Evolutionary conservation across 768 basidiomycete genomes (phyloP), one percentile per base, ranked within the genome.

Genomic region (Boletus subparvulus): DNA sequence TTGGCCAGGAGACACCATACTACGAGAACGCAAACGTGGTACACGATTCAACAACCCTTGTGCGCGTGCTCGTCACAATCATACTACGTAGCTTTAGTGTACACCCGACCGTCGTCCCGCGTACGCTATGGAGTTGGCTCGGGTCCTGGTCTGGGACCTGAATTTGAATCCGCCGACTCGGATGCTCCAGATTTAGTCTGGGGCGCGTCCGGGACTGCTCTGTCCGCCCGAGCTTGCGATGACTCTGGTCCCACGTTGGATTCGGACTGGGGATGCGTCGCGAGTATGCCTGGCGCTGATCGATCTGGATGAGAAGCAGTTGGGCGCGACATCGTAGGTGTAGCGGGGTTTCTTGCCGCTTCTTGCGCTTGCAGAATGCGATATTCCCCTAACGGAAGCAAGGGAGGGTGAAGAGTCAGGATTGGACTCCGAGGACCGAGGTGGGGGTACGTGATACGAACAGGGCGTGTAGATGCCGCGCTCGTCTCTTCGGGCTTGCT

Each of bases 291-390:
- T 16, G 32, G 37, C 8, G 5, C 24, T 32, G 21, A 4, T 37
- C 16, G 21, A n/a, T 53, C 37, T 39, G 49, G 11, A 8, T 21
- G 47, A 36, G 54, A 46, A 21, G 44, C 30, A 6, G 42, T 14
- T 28, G 16, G 8, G 8, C 28, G 33, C 10, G 55, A 54, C 35
- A 53, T 61, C 4, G 46, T 36, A 11, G 69, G 70, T 56, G 37
- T 63, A 16, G 36, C 52, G 0, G 66, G 56, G 21, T 63, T 66
- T 8, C 63, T 52, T 13, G 46, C 54, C 11, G 48, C 51, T 33
- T 52, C 49, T 13, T 67, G 65, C 1, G 62, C 69, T 42, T 68
- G 64, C 13, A 61, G 21, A 35, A 73, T 61, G 16, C 71, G 70
- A 45, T 61, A 54, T 57, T 72, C 64, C 69, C 67, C 70, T 61